These are phyloP conservation scores for Stylosanthes scabra DNA, from an alignment of 331 rosid genomes.

Conservation along the genomic window DNA sequence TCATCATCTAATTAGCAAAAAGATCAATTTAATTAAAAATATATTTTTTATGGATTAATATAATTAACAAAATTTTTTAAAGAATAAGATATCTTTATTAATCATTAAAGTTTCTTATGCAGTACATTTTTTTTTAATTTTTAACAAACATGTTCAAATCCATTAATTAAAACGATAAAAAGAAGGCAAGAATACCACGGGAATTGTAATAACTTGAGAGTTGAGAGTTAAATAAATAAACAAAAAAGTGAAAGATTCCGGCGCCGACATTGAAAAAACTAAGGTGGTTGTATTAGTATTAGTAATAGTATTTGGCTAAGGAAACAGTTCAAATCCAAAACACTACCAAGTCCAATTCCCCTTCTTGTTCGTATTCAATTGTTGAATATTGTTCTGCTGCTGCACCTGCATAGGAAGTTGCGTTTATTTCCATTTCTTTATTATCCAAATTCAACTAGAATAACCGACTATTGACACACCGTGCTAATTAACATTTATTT, in stretches of 20 bases:
- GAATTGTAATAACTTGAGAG: slow-evolving; percentile 10
- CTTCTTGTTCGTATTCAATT: neutral
- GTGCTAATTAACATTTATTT: neutral
- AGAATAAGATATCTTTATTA: no score
- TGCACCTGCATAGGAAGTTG: slow-evolving; percentile 30
- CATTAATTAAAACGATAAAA: neutral
- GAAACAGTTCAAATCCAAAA: slow-evolving; percentile 33
- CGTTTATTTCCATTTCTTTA: slow-evolving; percentile 15
- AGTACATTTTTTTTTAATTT: no score
- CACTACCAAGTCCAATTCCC: neutral
- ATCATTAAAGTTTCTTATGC: no score
- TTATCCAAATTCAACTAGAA: slow-evolving; percentile 21
- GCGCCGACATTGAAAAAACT: slow-evolving; percentile 52
- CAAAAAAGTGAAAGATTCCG: slow-evolving; percentile 47
- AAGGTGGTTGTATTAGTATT: neutral
- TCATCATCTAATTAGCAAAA: no score
- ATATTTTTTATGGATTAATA: no score
- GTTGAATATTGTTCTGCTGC: slow-evolving; percentile 6
- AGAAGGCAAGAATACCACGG: slow-evolving; percentile 8
- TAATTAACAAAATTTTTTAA: no score
- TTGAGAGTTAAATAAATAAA: neutral
- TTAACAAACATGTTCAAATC: neutral
- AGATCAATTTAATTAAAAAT: no score
- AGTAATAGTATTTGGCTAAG: neutral
- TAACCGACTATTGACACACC: slow-evolving; percentile 22